Base-by-base conservation (phyloP, 306 rosid species). In the Rosa rugosa region DNA sequence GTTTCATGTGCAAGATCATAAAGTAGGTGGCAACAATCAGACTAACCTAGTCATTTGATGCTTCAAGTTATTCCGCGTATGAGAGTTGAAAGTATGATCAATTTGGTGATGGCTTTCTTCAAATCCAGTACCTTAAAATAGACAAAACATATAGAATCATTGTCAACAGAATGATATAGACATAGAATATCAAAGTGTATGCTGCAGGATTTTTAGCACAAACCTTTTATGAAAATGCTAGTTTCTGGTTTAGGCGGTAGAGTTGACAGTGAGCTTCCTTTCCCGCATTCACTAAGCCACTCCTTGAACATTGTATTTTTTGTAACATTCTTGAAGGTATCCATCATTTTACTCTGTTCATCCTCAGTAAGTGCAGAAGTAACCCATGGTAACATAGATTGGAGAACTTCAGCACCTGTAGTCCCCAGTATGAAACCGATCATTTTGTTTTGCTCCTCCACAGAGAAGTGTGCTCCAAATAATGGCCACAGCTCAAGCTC, bases 371-470 rank as follows among this genome's bases (percentile, higher is more conserved):
- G 96, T 73, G 96, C 97, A 80, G 94, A 85, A 84, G 89, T 91
- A 69, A 93, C 96, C 97, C 97, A 93, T 1, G 97, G 94, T 76
- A 93, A 82, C 96, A 93, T 90, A 72, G 94, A 86, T 78, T 86
- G 89, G 66, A 93, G 96, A 63, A 93, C 92, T 80, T 89, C 97
- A 78, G 96, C 97, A 72, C 97, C 91, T 31, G 97, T 93, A 72
- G 97, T 93, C 72, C 97, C 97, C 83, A 93, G 85, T 66, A 93
- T 93, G 66, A 91, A 89, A 20, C 94, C 92, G 59, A 90, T 86
- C 80, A 90, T 86, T 87, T 89, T 93, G 76, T 90, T 95, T 78
- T 93, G 97, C 82, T 93, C 97, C 85, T 89, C 96, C 82, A 93
- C 91, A 25, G 92, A 86, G 83, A 93, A 93, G 82, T 93, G 90